Evolutionary conservation across 768 basidiomycete genomes (phyloP), one percentile per base, ranked within the genome.

Genomic region (Obba rivulosa): DNA sequence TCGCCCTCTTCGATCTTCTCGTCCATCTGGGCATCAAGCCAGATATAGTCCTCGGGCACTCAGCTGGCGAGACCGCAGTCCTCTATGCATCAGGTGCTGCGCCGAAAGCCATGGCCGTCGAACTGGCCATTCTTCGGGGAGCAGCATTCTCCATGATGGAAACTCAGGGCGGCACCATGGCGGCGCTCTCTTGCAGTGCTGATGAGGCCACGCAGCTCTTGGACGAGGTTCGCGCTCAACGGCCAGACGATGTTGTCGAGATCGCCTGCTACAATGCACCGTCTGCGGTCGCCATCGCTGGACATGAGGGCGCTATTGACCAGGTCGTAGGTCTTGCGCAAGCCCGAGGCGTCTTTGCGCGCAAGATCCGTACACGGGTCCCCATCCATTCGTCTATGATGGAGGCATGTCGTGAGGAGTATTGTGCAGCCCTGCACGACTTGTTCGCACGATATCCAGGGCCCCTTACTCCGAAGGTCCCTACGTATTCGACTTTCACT

Each of bases 61-160:
- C 75, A n/a, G 72, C 73, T 13, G 75, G 75, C 10, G 75, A 77
- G 52, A 71, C 72, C 0, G 69, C 70, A 0, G 42, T 75, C 17
- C 49, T 76, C 10, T 74, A 73, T 46, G 68, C 73, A 0, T 73
- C 71, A 3, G 73, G 74, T 18, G 72, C 75, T 3, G 66, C 58
- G 2, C 55, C 69, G 0, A 67, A 68, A 42, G 64, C 62, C 0
- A 62, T 73, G 65, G 73, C 71, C 2, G 43, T 77, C 25, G 71
- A 75, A 52, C 51, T 77, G 5, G 66, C 74, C 1, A 69, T 76
- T 41, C 67, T 67, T 36, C 69, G 74, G 17, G 72, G 72, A n/a
- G 47, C 51, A 23, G 65, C 69, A 2, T 63, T 76, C 59, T 53
- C 62, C 1, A 43, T 56, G 0, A 51, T 67, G 13, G 71, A 76